phyloP scores from a whole-genome alignment of 2,329 filamentous ascomycete species.

The Botrytis tulipae region DNA sequence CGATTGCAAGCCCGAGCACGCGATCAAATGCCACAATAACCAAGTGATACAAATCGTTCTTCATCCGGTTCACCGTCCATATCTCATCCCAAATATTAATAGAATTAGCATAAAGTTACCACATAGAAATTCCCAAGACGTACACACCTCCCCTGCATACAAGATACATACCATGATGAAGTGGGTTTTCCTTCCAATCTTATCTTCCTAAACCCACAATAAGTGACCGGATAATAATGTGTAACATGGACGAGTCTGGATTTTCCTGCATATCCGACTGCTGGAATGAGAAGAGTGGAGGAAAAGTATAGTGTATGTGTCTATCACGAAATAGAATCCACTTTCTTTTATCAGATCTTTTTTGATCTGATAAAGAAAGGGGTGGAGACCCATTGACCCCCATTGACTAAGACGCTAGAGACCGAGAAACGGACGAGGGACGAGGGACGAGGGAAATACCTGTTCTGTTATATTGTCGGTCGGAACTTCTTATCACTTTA shows the following conservation, averaged over 20 bases:
- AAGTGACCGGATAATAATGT: not conserved
- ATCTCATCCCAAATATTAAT: not conserved
- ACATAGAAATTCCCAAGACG: not conserved
- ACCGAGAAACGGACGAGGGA: slow-evolving; percentile 4
- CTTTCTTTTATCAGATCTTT: not conserved
- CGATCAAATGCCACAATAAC: not conserved
- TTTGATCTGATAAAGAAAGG: slow-evolving; percentile 5
- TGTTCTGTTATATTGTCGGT: not conserved
- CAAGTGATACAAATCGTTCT: not conserved
- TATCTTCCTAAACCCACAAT: not conserved
- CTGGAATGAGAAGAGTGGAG: not conserved
- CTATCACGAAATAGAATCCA: slow-evolving; percentile 8
- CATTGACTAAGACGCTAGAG: slow-evolving; percentile 4
- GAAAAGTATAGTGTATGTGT: not conserved
- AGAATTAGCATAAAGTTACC: slow-evolving; percentile 12
- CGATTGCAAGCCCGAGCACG: not conserved
- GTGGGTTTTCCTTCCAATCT: not conserved
- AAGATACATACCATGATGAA: not conserved
- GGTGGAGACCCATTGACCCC: not conserved
- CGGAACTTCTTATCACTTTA: not conserved
- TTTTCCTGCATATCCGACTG: not conserved
- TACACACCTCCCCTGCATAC: not conserved
- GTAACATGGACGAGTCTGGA: not conserved
- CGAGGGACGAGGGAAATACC: not conserved
- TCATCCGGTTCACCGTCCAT: not conserved